These are phyloP conservation scores for Epichloe bromicola DNA, from an alignment of 2,329 filamentous ascomycete genomes.

Conservation along the genomic window DNA sequence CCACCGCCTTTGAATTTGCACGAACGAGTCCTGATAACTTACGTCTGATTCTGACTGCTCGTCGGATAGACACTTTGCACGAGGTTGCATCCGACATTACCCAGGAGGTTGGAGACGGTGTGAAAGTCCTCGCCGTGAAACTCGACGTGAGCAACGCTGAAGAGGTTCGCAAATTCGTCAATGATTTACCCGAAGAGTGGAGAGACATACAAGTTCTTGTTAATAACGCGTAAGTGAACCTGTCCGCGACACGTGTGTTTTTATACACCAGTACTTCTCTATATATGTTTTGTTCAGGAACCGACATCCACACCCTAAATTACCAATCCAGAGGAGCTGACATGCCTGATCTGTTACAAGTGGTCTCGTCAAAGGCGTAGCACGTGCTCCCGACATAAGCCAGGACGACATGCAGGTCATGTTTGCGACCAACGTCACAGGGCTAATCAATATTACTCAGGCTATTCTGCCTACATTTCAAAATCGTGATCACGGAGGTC, in stretches of 20 bases:
- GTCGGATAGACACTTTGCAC: conserved; percentile 65
- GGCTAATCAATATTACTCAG: conserved; percentile 94
- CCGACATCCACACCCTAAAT: not conserved
- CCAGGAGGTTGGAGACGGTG: conserved; percentile 62
- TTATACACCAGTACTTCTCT: not conserved
- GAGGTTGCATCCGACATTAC: conserved; percentile 65
- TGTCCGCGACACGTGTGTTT: not conserved
- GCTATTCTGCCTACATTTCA: conserved; percentile 75
- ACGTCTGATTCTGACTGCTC: conserved; percentile 78
- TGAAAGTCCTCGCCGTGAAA: conserved; percentile 70
- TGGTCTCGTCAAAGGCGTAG: conserved; percentile 80
- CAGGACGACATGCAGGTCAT: conserved; percentile 74
- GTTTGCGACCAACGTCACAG: conserved; percentile 88
- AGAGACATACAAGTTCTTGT: conserved; percentile 77
- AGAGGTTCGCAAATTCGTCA: conserved; percentile 61
- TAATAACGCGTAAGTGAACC: conserved; percentile 75
- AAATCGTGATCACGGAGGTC: conserved; percentile 57
- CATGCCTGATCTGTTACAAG: conserved; percentile 27
- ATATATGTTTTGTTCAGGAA: no score
- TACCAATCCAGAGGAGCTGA: not conserved
- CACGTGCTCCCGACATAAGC: conserved; percentile 69
- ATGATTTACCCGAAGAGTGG: conserved; percentile 65
- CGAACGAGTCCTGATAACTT: conserved; percentile 67
- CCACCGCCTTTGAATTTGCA: conserved; percentile 83
- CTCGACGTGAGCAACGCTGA: conserved; percentile 75